These are phyloP conservation scores for Hypoxylon sp. DNA, from an alignment of 2,329 filamentous ascomycete species.

Conservation along the genomic window DNA sequence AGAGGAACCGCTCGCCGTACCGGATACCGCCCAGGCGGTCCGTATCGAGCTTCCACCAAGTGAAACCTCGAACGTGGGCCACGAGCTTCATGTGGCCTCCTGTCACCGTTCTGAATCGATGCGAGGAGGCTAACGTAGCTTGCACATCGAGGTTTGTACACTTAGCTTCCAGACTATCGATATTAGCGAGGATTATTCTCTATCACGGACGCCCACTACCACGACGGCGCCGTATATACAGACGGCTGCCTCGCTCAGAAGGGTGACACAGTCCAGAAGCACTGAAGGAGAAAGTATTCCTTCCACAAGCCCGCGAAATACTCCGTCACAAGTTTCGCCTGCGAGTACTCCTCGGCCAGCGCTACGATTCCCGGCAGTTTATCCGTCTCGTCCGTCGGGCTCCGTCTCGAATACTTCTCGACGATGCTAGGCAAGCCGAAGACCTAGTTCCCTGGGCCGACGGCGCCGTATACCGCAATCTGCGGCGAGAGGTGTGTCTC, in stretches of 20 bases:
- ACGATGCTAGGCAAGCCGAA: neutral
- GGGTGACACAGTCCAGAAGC: neutral
- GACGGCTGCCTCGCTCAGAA: constrained; percentile 1
- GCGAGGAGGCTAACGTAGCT: neutral
- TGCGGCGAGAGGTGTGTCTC: constrained; percentile 1
- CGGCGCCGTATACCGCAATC: neutral
- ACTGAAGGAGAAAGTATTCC: constrained; percentile 1
- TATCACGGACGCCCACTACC: constrained; percentile 4
- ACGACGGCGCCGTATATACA: neutral
- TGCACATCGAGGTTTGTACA: neutral
- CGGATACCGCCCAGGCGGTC: neutral
- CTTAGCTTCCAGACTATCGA: neutral
- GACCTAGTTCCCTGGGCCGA: neutral
- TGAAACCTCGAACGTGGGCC: neutral
- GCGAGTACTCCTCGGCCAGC: neutral
- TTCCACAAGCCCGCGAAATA: constrained; percentile 1
- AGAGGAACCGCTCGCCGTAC: neutral
- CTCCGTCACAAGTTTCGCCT: neutral
- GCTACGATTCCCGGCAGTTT: constrained; percentile 1
- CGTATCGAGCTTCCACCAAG: constrained; percentile 6
- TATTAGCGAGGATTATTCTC: neutral
- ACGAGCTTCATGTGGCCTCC: neutral
- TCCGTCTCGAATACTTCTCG: neutral
- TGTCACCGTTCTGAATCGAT: neutral
- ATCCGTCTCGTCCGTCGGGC: neutral